phyloP scores from a whole-genome alignment of 192 early-diverging fungal genomes.

The Umbelopsis ramanniana region DNA sequence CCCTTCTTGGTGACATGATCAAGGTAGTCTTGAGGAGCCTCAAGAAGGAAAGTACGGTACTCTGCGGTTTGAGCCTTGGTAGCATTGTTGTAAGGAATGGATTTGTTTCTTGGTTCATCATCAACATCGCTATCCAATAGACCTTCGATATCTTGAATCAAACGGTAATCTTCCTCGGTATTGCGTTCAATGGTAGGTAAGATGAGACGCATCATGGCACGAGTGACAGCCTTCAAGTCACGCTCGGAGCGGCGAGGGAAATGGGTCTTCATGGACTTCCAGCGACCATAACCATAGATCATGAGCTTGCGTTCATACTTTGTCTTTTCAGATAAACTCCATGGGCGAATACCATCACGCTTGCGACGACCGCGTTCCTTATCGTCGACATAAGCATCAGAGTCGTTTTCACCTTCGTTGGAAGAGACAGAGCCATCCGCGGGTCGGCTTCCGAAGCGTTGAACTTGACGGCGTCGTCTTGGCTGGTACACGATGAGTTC shows the following conservation, averaged over 20 bases:
- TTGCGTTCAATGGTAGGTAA: conserved; percentile 52
- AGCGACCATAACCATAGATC: conserved; percentile 64
- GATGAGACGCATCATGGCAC: conserved; percentile 55
- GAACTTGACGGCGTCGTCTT: conserved; percentile 67
- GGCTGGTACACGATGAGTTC: conserved; percentile 73
- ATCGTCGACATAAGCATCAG: conserved; percentile 53
- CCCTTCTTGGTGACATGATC: conserved; percentile 74
- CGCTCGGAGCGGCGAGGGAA: conserved; percentile 59
- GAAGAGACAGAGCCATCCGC: conserved; percentile 46
- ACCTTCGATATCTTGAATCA: conserved; percentile 64
- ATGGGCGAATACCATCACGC: conserved; percentile 47
- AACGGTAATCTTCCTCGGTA: conserved; percentile 61
- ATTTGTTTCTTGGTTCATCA: conserved; percentile 52
- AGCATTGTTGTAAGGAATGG: conserved; percentile 66
- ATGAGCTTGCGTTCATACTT: conserved; percentile 63
- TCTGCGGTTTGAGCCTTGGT: conserved; percentile 69
- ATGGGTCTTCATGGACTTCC: conserved; percentile 67
- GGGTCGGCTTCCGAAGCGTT: conserved; percentile 48
- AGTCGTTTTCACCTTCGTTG: conserved; percentile 51
- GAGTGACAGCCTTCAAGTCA: conserved; percentile 62
- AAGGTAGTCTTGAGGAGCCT: conserved; percentile 73
- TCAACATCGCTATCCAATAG: conserved; percentile 47
- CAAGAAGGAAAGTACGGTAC: conserved; percentile 70
- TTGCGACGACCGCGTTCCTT: conserved; percentile 36
- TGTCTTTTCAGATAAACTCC: conserved; percentile 60